These are phyloP conservation scores for Eucalyptus sp. DNA, from an alignment of 345 rosid species.

Conservation along the genomic window DNA sequence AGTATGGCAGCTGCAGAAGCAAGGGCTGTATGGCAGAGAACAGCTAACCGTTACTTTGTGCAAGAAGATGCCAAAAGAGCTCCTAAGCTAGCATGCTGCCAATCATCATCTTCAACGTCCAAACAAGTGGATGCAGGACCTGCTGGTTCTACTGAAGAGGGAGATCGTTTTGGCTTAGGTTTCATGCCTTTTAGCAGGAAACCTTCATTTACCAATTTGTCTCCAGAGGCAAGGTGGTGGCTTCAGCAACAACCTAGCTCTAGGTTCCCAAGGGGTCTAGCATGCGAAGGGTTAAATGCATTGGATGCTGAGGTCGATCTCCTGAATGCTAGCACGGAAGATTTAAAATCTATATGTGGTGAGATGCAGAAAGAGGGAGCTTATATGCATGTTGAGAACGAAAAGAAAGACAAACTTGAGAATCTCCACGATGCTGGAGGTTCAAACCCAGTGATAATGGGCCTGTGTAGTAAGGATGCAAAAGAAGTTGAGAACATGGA, in stretches of 20 bases:
- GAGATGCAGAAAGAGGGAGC: neutral
- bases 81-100: slow-evolving; percentile 86
- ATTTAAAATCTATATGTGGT: neutral
- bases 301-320: slow-evolving; percentile 39
- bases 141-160: slow-evolving; percentile 21
- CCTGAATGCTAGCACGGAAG: slow-evolving; percentile 12
- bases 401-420: neutral
- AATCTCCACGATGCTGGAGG: neutral
- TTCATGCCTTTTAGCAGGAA: slow-evolving; percentile 44
- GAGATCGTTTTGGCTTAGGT: slow-evolving; percentile 31
- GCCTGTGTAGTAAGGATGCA: neutral
- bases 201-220: slow-evolving; percentile 29
- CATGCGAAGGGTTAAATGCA: slow-evolving; percentile 34
- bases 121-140: slow-evolving; percentile 43
- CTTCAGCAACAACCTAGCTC: slow-evolving; percentile 51
- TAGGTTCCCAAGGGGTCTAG: slow-evolving; percentile 44
- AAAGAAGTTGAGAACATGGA: slow-evolving; percentile 34
- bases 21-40: slow-evolving; percentile 88
- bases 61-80: slow-evolving; percentile 99
- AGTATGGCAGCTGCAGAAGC: slow-evolving; percentile 91
- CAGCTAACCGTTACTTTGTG: slow-evolving; percentile 88
- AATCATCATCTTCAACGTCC: slow-evolving; percentile 58
- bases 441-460: neutral
- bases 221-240: slow-evolving; percentile 66
- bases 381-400: neutral